Percentiles rank a stretch among this genome's conserved stretches.
These are phyloP conservation scores for Dothistroma septosporum DNA, from an alignment of 2,329 filamentous ascomycete species.

Conservation along the genomic window DNA sequence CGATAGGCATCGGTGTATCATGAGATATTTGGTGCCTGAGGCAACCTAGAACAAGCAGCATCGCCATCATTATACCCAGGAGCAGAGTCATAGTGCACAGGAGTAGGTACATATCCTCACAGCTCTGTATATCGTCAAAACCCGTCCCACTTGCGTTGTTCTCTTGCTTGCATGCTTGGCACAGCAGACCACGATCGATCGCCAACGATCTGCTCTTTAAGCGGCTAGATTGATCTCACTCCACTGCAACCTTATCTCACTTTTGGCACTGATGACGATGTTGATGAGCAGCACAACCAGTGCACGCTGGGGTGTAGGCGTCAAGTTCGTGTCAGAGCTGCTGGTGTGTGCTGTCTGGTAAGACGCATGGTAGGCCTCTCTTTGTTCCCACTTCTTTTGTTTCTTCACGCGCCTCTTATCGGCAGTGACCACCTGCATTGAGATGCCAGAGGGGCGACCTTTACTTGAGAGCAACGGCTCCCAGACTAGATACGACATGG, in stretches of 20 bases:
- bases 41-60: too few species aligned
- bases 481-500: slow-evolving; percentile 36
- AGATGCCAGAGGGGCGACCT: slow-evolving; percentile 28
- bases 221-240: not conserved
- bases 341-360: not conserved
- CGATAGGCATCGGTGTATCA: too few species aligned
- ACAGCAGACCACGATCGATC: not conserved
- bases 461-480: slow-evolving; percentile 29
- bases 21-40: too few species aligned
- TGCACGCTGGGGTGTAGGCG: not conserved
- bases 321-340: not conserved
- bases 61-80: too few species aligned
- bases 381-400: slow-evolving; percentile 1
- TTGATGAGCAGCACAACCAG: slow-evolving; percentile 1
- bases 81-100: not conserved
- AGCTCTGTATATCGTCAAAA: not conserved
- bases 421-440: slow-evolving; percentile 1
- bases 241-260: not conserved
- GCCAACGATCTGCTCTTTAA: not conserved
- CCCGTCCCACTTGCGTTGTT: not conserved
- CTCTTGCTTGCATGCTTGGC: not conserved
- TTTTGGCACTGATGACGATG: slow-evolving; percentile 6
- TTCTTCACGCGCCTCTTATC: not conserved
- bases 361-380: not conserved
- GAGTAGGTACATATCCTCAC: not conserved